Base-by-base conservation (phyloP, 148 eudicot species). In the Suaeda aralocaspica region DNA sequence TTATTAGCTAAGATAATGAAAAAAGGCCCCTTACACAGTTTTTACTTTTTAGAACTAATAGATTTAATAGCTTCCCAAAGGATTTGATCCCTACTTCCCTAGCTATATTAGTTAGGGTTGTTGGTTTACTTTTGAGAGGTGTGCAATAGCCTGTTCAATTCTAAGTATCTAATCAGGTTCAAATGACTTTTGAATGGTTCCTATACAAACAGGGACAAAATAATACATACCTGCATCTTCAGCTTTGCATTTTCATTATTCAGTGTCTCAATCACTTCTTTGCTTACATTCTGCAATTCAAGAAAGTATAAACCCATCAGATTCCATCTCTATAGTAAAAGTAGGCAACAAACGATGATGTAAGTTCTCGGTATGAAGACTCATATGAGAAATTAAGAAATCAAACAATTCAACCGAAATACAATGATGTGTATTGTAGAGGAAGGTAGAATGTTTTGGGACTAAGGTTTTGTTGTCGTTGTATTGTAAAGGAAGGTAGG, bases 201-300 rank as follows among this genome's bases (percentile, higher is more conserved):
- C 36, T 41, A 21, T 15, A 51, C 36, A 52, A 77, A 61, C 42
- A 42, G 63, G 30, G 26, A 58, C 36, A 66, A 45, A n/a, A 48
- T 46, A 19, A 16, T 41, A 68, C 26, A 70, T 89, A 92, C 97
- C 96, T 89, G 91, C 74, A 79, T 66, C 61, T 68, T 79, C 75
- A 92, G 76, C 53, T 78, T 80, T 74, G 85, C 67, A 50, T 81
- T 84, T 51, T 83, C 87, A 55, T 62, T 69, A 72, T 72, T 76
- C 75, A 87, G 79, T 67, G 71, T 64, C 22, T 88, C 74, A 67
- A 79, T 77, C 72, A 76, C 64, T 78, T 84, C 88, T 79, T 72
- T 77, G 71, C 64, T 65, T 64, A 85, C 76, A 59, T 80, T 79
- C 96, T 92, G 88, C 66, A 74, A 69, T 56, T 26, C n/a, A 44